A percentile compares a stretch with the other conserved stretches of the same genome.
phyloP scores from a whole-genome alignment of 768 basidiomycete species.

The Clitopilus passeckerianus region DNA sequence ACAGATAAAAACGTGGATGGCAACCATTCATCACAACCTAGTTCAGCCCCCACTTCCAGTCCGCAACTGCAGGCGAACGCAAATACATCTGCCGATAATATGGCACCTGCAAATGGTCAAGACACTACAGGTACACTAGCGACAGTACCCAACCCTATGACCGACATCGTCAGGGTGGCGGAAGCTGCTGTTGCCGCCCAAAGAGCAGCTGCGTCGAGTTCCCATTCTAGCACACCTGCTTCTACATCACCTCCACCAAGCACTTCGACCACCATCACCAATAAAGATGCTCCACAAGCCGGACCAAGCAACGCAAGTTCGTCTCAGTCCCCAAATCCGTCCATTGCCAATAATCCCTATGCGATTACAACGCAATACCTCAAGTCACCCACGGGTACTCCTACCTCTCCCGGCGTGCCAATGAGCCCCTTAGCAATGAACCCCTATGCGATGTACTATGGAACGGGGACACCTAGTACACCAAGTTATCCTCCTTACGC shows the following conservation, averaged over 20 bases:
- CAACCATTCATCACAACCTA: background rate
- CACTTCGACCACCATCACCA: background rate
- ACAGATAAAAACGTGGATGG: background rate
- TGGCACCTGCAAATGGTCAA: background rate
- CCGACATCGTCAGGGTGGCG: slow-evolving; percentile 29
- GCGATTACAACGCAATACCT: slow-evolving; percentile 11
- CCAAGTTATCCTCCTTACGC: slow-evolving; percentile 32
- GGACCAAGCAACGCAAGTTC: background rate
- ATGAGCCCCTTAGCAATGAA: slow-evolving; percentile 21
- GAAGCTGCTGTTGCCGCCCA: slow-evolving; percentile 31
- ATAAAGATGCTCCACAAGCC: background rate
- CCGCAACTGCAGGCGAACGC: background rate
- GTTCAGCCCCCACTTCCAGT: background rate
- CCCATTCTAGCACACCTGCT: slow-evolving; percentile 2
- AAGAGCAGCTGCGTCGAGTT: slow-evolving; percentile 13
- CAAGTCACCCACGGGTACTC: slow-evolving; percentile 14
- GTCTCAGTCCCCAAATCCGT: slow-evolving; percentile 4
- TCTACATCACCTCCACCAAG: slow-evolving; percentile 5
- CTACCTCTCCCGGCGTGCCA: slow-evolving; percentile 3
- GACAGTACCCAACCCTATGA: background rate
- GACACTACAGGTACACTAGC: background rate
- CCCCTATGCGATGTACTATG: slow-evolving; percentile 39
- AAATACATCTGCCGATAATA: background rate
- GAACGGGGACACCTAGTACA: slow-evolving; percentile 32
- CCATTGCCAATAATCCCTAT: slow-evolving; percentile 21